A percentile compares a stretch with the other conserved stretches of the same genome.
phyloP scores from a whole-genome alignment of 371 early-diverging fungal genomes.

The Fennellomyces sp. region DNA sequence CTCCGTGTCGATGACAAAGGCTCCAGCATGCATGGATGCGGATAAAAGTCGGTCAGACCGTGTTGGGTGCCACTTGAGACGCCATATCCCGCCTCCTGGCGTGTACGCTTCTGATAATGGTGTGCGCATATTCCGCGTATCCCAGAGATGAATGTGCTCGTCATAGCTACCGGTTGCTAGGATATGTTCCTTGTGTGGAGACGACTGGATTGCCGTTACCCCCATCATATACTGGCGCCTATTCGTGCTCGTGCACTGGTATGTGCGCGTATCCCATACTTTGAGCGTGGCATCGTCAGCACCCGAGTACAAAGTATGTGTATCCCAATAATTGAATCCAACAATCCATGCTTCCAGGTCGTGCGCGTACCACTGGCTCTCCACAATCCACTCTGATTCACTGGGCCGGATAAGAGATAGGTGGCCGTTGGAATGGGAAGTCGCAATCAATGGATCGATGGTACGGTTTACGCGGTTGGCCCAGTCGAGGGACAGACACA shows the following conservation, averaged over 20 bases:
- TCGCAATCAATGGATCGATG: conserved; percentile 38
- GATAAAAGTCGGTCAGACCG: conserved; percentile 66
- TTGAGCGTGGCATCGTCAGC: conserved; percentile 86
- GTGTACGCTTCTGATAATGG: conserved; percentile 70
- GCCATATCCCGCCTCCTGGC: conserved; percentile 91
- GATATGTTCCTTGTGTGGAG: conserved; percentile 70
- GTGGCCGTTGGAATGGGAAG: conserved; percentile 74
- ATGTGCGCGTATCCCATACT: conserved; percentile 84
- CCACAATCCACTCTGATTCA: conserved; percentile 38
- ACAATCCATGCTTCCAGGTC: conserved; percentile 94
- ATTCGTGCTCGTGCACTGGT: conserved; percentile 15
- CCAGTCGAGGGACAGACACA: conserved; percentile 94
- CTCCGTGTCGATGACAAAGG: conserved; percentile 40
- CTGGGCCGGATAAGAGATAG: conserved; percentile 48
- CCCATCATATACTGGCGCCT: conserved; percentile 71
- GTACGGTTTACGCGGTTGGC: conserved; percentile 58
- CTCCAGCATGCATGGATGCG: conserved; percentile 86
- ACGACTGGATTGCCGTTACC: conserved; percentile 86
- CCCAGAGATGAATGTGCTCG: conserved; percentile 87
- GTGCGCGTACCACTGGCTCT: conserved; percentile 75
- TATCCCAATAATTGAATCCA: conserved; percentile 80
- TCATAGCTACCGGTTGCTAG: conserved; percentile 91
- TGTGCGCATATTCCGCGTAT: conserved; percentile 77
- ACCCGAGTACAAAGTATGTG: conserved; percentile 67
- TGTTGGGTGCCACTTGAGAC: conserved; percentile 91